Evolutionary conservation across 306 rosid species (phyloP), one percentile per base, ranked within the genome.

Genomic region (Quercus cerris): DNA sequence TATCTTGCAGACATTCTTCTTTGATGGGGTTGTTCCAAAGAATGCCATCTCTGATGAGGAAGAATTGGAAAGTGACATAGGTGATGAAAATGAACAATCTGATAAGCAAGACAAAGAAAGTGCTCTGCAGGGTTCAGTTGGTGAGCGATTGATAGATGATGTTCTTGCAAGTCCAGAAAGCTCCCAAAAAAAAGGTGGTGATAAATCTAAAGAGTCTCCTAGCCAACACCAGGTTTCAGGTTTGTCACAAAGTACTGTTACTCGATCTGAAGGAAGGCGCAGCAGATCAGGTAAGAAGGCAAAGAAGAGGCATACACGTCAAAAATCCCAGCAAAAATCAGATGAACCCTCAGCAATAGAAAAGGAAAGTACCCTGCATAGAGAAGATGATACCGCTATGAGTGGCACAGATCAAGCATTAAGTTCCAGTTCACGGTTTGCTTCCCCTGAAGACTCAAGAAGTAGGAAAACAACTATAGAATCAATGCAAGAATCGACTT

Each of bases 221-320:
- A 83, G 88, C 83, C 94, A 79, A 80, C 90, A 77, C 66, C 94
- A 85, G 86, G 80, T 80, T 81, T 95, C 99, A 56, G 85, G 88
- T 85, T 78, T 91, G 88, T 86, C 97, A 76, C 94, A 85, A 81
- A 89, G 79, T 72, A 85, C 91, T 59, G 80, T 84, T 54, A 46
- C 92, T 56, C 87, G 87, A 70, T 85, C 98, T 35, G 98, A 93
- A 74, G 96, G 93, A 78, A 91, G 98, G 73, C 94, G 94, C 13
- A 87, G 94, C 84, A 91, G 97, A 84, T 89, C 98, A 5, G 97
- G 99, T 79, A 91, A 91, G 90, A 95, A 93, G 81, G 94, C 97
- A 31, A 95, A 95, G 82, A 95, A 89, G 87, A 95, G 98, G 90
- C 97, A 93, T 56, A 81, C 88, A 56, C 91, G 85, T 66, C 97